Percentiles rank a stretch among this genome's conserved stretches.
Evolutionary conservation across 371 early-diverging fungal genomes (phyloP).

Genomic region (Phascolomyces articulosus): DNA sequence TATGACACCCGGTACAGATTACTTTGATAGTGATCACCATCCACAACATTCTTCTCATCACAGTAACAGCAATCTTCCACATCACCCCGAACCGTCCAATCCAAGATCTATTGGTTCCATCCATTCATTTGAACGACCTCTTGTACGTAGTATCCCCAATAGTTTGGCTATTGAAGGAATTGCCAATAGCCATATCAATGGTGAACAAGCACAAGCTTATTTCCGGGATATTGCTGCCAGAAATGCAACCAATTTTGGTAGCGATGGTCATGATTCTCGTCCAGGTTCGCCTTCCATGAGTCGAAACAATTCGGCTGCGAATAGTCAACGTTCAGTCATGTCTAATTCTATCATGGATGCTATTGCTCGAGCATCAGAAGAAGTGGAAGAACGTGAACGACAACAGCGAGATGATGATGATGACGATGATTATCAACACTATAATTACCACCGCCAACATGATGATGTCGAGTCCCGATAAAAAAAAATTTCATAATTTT

Average conservation of each 20-base stretch:
- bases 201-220: constrained; percentile 45
- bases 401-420: neutral
- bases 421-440: no score
- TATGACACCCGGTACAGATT: constrained; percentile 1
- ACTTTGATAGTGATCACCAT: neutral
- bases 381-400: neutral
- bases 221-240: constrained; percentile 43
- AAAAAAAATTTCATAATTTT: no score
- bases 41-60: no score
- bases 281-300: neutral
- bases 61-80: no score
- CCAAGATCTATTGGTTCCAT: constrained; percentile 26
- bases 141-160: constrained; percentile 41
- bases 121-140: constrained; percentile 32
- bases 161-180: constrained; percentile 42
- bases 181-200: constrained; percentile 30
- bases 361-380: neutral
- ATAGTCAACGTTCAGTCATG: constrained; percentile 5
- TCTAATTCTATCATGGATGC: neutral
- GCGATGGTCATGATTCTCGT: neutral
- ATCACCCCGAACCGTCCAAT: neutral
- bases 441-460: no score
- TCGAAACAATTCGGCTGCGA: neutral
- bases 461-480: no score
- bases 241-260: constrained; percentile 22